Evolutionary conservation across 1,284 basidiomycete genomes (phyloP).

Genomic region (Meira nashicola): DNA sequence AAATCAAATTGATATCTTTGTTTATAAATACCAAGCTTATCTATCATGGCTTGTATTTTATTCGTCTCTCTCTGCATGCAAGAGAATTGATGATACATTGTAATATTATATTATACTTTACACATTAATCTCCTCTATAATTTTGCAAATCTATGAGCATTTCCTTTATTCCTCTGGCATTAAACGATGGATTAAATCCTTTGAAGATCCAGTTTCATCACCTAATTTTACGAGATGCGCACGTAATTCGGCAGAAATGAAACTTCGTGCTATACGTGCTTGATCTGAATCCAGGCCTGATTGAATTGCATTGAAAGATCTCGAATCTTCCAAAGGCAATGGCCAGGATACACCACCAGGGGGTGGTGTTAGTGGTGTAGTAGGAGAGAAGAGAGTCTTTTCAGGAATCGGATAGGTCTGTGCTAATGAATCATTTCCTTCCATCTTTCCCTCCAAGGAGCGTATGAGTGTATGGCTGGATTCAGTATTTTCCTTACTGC

Average conservation of each 20-base stretch:
- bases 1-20: no score
- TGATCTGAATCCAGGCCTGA: constrained; percentile 10
- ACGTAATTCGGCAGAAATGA: constrained; percentile 19
- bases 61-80: no score
- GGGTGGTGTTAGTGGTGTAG: constrained; percentile 2
- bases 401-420: constrained; percentile 3
- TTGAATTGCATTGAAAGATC: not conserved
- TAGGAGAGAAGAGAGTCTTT: not conserved
- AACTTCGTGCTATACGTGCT: constrained; percentile 17
- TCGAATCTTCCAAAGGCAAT: constrained; percentile 7
- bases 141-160: no score
- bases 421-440: not conserved
- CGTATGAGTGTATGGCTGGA: not conserved
- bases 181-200: not conserved
- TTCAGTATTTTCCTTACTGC: not conserved
- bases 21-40: no score
- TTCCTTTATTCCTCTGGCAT: constrained; percentile 4
- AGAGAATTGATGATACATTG: no score
- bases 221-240: constrained; percentile 15
- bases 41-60: no score
- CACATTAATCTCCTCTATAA: no score
- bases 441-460: not conserved
- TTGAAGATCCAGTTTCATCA: not conserved
- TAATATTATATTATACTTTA: no score
- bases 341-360: not conserved